Evolutionary conservation across 345 rosid genomes (phyloP), one percentile per base, ranked within the genome.

Genomic region (Populus alba): DNA sequence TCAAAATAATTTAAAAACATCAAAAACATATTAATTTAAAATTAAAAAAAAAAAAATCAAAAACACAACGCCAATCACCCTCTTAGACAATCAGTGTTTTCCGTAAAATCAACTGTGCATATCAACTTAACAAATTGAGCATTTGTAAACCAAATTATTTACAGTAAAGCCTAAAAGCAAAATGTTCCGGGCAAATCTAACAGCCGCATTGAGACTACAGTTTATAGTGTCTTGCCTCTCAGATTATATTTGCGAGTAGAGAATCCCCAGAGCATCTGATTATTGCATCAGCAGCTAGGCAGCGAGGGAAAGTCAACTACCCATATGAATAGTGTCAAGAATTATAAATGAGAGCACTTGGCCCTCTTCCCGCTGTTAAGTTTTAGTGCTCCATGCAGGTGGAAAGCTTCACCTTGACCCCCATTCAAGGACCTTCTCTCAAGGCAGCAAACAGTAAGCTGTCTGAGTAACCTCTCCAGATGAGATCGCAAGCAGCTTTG

Each of bases 371-470:
- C 75, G 69, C 73, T 70, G 77, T 79, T 82, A 75, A 93, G 91
- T 41, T 11, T 10, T 41, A 41, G 45, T 41, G 86, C 87, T 59
- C 79, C 82, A 75, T 84, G 89, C 79, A 95, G 91, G 79, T 80
- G 86, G 86, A 95, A 95, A 62, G 88, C 83, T 84, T 95, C 98
- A 22, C 99, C 99, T 73, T 95, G 92, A 79, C 87, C 88, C 17
- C 96, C 98, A 70, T 87, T 90, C 79, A 90, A 68, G 29, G 89
- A 81, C 88, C 97, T 85, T 79, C 87, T 86, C 83, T 94, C 97
- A 77, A 87, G 75, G 83, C 90, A 90, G 85, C 98, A 94, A 33
- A 89, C 92, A 8, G 91, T 90, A 23, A 96, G 88, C 75, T 96
- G 99, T 80, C 97, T 83, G 15, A 94, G 90, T 77, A 94, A 83